Evolutionary conservation across 805 yeast species (phyloP), one percentile per base, ranked within the genome.

Genomic region (Kodamaea sagamina): DNA sequence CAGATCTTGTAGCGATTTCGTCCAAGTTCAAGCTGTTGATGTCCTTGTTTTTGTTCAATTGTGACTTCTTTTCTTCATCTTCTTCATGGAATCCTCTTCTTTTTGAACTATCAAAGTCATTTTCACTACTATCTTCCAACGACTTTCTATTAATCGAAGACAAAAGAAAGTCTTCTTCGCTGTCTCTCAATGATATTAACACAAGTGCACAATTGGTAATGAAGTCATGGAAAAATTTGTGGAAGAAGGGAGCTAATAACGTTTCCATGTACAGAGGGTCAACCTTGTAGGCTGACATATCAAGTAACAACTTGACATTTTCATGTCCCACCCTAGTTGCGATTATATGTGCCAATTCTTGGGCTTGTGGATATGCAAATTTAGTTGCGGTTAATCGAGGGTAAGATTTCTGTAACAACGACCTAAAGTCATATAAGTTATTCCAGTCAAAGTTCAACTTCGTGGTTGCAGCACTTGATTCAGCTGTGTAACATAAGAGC

Each of bases 1-100:
- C 97, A 0, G 92, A 87, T 52, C 83, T 81, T 18, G 84, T 79
- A 1, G 88, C 75, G 13, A 86, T 72, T 41, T 74, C 81, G 48
- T 83, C 88, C 28, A 84, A 62, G 44, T 79, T 74, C 15, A 81
- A 42, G 37, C 13, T 19, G 16, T 12, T 28, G 36, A 16, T 18
- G 6, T 41, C 43, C 40, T 52, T 49, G 16, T 46, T 44, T 25
- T 35, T 31, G n/a, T 42, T 32, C 17, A 42, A 36, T 27, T 43
- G 31, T 16, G 42, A 9, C 24, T 13, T 29, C 41, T 39, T 39
- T 27, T 39, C 39, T 32, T 42, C 51, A 10, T 37, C 45, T 22
- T 50, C 51, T 15, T 42, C 47, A 6, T 27, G 41, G 16, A 28
- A 16, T 6, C 24, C 24, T 21, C 24, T 21, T 29, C 34, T n/a